Evolutionary conservation across 345 rosid genomes (phyloP), one percentile per base, ranked within the genome.

Genomic region (Microcos paniculata): DNA sequence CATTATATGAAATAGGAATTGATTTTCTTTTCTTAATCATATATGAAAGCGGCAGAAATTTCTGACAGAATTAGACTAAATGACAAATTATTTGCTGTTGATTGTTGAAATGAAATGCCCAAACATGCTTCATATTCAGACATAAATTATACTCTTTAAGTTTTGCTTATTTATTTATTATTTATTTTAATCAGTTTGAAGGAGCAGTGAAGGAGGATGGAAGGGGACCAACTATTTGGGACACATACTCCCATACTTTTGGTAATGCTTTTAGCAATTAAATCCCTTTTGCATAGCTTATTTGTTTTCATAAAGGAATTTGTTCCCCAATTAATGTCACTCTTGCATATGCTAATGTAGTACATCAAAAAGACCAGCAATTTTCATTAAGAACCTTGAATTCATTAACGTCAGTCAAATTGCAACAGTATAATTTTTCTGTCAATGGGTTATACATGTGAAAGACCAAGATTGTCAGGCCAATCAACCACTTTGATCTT

Each of bases 151-250:
- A 10, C 5, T 51, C 59, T n/a, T 51, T 18, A 28, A 7, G 23
- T 24, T 8, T 23, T 42, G 21, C 23, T 31, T 30, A 3, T n/a
- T 19, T 26, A 9, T 16, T 56, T 31, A 0, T 55, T 13, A 10
- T 14, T 73, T 43, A 6, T 0, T 52, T 74, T 78, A n/a, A n/a
- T 72, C 82, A 95, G 99, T 82, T 85, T 28, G 99, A 95, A 78
- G 99, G 99, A 79, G 98, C 98, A 18, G 98, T 95, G 78, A 87
- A 90, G 76, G 94, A 76, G 77, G 96, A 82, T 6, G 99, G 98
- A 24, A 90, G 99, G 80, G 97, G 97, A n/a, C 87, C 85, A 0
- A 87, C 96, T 24, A 75, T 95, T 64, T 95, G 99, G 99, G 98
- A 93, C 85, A 82, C 78, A 23, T 95, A 89, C 67, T 87, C 98